Conservation (phyloP, 768 basidiomycete genomes). For the Suillus paluster region DNA sequence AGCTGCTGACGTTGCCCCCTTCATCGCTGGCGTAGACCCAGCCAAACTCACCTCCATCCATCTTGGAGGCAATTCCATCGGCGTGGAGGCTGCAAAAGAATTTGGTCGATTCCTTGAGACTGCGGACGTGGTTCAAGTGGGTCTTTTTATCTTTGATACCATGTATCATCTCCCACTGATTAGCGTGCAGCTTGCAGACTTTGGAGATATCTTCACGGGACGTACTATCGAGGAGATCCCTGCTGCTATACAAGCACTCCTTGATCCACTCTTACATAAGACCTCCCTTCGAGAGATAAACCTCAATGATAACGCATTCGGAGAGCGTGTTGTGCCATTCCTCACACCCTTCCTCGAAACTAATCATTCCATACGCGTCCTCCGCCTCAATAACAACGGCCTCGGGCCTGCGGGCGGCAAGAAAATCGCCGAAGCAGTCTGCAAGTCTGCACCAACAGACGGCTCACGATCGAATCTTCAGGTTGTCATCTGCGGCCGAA, state of each 20-base stretch:
- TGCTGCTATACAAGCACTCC: constrained; percentile 83
- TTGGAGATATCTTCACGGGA: constrained; percentile 97
- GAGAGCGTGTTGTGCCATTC: constrained; percentile 91
- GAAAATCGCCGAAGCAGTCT: constrained; percentile 83
- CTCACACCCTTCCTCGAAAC: constrained; percentile 88
- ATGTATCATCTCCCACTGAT: constrained; percentile 9
- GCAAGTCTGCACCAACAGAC: constrained; percentile 73
- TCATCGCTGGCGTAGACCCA: constrained; percentile 68
- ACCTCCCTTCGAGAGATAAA: constrained; percentile 85
- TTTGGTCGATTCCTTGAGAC: constrained; percentile 79
- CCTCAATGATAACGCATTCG: constrained; percentile 96
- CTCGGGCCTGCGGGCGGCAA: constrained; percentile 89
- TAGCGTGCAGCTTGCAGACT: constrained; percentile 79
- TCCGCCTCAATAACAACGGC: constrained; percentile 96
- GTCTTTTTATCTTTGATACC: constrained; percentile 18
- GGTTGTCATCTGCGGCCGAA: constrained; percentile 90
- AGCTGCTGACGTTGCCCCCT: constrained; percentile 73
- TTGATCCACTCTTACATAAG: constrained; percentile 83
- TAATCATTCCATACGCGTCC: constrained; percentile 80
- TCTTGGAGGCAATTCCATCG: constrained; percentile 92
- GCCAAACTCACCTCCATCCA: constrained; percentile 82
- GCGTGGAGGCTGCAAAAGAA: constrained; percentile 86
- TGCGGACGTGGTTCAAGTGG: constrained; percentile 71
- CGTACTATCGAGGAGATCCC: constrained; percentile 97
- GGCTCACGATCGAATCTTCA: constrained; percentile 75